Evolutionary conservation across 2,329 filamentous ascomycete species (phyloP).

Genomic region (Helminthosporium solani): DNA sequence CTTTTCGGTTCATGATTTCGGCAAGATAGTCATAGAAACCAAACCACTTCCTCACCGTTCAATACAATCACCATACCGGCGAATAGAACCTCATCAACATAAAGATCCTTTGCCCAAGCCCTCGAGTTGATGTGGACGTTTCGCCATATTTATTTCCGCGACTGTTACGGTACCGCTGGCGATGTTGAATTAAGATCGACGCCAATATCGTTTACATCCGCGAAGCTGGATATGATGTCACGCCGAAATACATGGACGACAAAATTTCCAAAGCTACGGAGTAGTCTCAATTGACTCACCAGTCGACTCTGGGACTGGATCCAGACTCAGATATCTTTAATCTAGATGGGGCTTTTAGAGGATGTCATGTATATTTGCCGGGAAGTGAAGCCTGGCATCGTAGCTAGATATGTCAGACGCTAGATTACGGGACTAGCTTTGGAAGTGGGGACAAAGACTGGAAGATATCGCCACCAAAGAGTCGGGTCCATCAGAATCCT

Average conservation of each 20-base stretch:
- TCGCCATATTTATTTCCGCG: constrained; percentile 9
- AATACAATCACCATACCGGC: neutral
- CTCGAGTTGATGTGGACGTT: constrained; percentile 1
- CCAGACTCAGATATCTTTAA: constrained; percentile 6
- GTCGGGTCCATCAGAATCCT: too few species aligned
- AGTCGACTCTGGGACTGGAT: constrained; percentile 3
- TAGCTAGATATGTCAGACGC: too few species aligned
- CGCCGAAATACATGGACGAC: constrained; percentile 7
- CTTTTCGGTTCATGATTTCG: too few species aligned
- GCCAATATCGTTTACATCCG: constrained; percentile 5
- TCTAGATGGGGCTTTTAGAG: constrained; percentile 7
- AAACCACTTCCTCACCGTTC: too few species aligned
- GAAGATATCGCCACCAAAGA: too few species aligned
- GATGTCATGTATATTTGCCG: constrained; percentile 6
- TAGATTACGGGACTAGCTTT: too few species aligned
- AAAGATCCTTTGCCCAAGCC: constrained; percentile 9
- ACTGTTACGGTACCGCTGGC: constrained; percentile 8
- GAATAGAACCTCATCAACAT: neutral
- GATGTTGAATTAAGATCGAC: constrained; percentile 11
- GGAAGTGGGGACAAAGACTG: too few species aligned
- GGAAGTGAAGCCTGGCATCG: neutral
- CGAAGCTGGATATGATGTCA: constrained; percentile 8
- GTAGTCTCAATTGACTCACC: constrained; percentile 5
- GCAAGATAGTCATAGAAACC: too few species aligned
- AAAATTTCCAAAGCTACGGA: neutral